Conservation (phyloP, 345 rosid species). For the Salix dunnii region DNA sequence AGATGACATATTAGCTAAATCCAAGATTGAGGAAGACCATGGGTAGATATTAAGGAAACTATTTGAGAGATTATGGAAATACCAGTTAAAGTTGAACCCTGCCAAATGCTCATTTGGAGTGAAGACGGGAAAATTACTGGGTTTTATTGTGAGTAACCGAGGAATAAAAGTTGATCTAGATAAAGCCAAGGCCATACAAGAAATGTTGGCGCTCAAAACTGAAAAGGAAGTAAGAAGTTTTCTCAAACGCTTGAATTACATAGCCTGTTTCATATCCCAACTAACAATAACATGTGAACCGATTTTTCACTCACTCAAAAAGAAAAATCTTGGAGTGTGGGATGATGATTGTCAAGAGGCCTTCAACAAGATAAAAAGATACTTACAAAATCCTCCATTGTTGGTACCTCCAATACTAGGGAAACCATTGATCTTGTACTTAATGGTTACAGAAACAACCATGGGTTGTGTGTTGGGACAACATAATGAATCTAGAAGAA, state of each 20-base stretch:
- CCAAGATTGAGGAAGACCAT: no score
- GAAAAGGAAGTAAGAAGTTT: neutral
- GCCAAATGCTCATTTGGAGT: neutral
- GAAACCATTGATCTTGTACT: neutral
- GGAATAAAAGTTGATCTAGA: neutral
- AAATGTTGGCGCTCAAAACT: accelerated
- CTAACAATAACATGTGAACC: accelerated
- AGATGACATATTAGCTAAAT: no score
- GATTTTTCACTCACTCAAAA: neutral
- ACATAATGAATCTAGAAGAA: neutral
- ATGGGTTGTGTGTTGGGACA: neutral
- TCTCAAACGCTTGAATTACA: neutral
- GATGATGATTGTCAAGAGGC: no score
- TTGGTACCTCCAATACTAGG: neutral
- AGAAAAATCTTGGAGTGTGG: no score
- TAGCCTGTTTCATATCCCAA: neutral
- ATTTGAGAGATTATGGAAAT: no score
- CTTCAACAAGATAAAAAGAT: no score
- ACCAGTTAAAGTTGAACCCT: neutral
- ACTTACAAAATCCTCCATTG: neutral
- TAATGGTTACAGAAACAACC: accelerated
- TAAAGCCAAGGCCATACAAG: neutral
- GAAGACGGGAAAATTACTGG: neutral
- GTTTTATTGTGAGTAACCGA: neutral
- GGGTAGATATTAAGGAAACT: no score